Percentiles rank a stretch among this genome's conserved stretches.
Conservation (phyloP, 2,329 filamentous ascomycete genomes). For the Aspergillus neotritici region DNA sequence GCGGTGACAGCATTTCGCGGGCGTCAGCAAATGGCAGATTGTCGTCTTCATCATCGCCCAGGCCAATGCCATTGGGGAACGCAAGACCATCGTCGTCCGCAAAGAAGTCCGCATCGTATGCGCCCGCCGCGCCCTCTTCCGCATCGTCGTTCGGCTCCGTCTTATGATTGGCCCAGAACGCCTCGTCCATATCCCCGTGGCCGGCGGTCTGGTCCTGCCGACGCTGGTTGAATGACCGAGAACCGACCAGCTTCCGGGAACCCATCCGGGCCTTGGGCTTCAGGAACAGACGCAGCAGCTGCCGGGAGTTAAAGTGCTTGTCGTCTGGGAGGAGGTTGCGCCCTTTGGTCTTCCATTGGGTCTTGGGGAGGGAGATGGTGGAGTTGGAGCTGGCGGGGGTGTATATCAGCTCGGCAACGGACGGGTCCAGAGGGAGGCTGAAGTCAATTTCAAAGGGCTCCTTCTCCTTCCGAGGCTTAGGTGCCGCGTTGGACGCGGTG, state of each 20-base stretch:
- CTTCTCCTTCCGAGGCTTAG: conserved; percentile 80
- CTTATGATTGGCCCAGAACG: conserved; percentile 74
- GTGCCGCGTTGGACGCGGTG: conserved; percentile 34
- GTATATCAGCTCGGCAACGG: conserved; percentile 70
- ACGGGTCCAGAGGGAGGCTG: conserved; percentile 63
- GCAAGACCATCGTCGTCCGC: conserved; percentile 59
- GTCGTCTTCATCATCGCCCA: conserved; percentile 45
- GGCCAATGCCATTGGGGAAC: conserved; percentile 42
- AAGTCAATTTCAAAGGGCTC: conserved; percentile 96
- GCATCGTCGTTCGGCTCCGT: conserved; percentile 49
- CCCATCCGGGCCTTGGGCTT: conserved; percentile 87
- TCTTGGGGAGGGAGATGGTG: conserved; percentile 79
- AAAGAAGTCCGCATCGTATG: conserved; percentile 98
- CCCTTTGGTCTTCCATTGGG: conserved; percentile 91
- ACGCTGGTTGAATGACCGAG: conserved; percentile 31
- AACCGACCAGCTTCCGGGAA: conserved; percentile 54
- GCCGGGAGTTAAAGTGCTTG: conserved; percentile 94
- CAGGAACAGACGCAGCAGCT: conserved; percentile 81
- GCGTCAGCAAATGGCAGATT: conserved; percentile 46
- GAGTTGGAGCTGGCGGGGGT: conserved; percentile 74
- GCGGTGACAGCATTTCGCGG: conserved; percentile 44
- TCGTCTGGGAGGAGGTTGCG: conserved; percentile 92
- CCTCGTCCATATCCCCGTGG: conserved; percentile 83
- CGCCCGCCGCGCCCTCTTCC: conserved; percentile 61
- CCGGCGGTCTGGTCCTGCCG: conserved; percentile 51